phyloP scores from a whole-genome alignment of 257 asterid genomes.

The Capsicum pubescens region DNA sequence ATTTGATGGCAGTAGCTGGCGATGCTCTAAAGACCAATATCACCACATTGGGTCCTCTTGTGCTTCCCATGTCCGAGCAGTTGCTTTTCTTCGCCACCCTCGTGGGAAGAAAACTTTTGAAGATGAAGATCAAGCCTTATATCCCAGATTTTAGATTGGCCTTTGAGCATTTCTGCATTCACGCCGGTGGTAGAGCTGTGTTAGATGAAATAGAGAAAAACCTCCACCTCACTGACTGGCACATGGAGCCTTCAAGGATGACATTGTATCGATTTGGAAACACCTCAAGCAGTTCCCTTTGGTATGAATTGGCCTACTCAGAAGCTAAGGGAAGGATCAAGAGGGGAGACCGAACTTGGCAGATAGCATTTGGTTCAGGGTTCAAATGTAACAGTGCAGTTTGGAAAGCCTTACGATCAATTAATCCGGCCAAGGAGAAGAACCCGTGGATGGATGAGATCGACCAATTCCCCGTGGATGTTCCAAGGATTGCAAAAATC shows the following conservation, averaged over 20 bases:
- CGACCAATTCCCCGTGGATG: constrained; percentile 42
- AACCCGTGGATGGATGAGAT: constrained; percentile 46
- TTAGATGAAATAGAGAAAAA: constrained; percentile 43
- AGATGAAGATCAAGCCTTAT: constrained; percentile 45
- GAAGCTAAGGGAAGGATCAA: constrained; percentile 47
- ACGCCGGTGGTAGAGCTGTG: constrained; percentile 34
- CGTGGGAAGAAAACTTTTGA: constrained; percentile 30
- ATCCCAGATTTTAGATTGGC: constrained; percentile 45
- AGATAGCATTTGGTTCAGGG: constrained; percentile 47
- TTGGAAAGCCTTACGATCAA: constrained; percentile 43
- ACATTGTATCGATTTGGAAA: constrained; percentile 42
- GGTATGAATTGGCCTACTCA: constrained; percentile 33
- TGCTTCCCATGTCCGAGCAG: constrained; percentile 28
- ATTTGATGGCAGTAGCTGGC: constrained; percentile 45
- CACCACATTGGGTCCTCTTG: constrained; percentile 26
- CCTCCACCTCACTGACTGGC: constrained; percentile 42
- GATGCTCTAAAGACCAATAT: constrained; percentile 33
- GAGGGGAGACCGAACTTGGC: constrained; percentile 46
- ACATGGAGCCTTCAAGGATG: constrained; percentile 49
- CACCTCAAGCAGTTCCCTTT: constrained; percentile 44
- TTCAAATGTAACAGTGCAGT: constrained; percentile 48
- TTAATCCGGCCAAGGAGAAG: constrained; percentile 46
- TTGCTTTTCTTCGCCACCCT: constrained; percentile 14
- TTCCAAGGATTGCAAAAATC: constrained; percentile 37
- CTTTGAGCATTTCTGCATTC: constrained; percentile 46